Percentiles rank a stretch among this genome's conserved stretches.
These are phyloP conservation scores for Suillus spraguei DNA, from an alignment of 768 basidiomycete species.

Conservation along the genomic window DNA sequence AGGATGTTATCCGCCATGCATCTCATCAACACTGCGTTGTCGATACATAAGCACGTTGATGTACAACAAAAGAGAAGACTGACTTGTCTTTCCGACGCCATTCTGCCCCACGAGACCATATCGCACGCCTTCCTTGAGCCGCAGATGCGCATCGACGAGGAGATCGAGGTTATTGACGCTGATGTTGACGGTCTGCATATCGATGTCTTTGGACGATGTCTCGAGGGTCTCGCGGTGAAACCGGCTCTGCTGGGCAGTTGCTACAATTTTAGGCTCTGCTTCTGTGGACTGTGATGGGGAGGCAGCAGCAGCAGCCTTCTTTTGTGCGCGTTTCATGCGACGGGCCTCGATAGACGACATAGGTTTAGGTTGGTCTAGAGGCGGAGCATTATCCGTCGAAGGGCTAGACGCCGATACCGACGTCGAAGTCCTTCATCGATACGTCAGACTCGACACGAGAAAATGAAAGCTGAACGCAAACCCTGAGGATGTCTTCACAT, in stretches of 20 bases:
- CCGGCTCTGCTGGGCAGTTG: conserved; percentile 49
- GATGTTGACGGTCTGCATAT: conserved; percentile 55
- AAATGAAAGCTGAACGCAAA: background rate
- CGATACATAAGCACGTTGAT: background rate
- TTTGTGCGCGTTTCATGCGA: conserved; percentile 17
- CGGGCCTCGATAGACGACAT: conserved; percentile 12
- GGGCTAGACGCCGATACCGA: background rate
- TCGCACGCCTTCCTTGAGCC: conserved; percentile 49
- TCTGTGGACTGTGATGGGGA: background rate
- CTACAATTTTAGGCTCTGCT: conserved; percentile 30
- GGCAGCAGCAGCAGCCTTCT: conserved; percentile 9
- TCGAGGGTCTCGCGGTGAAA: conserved; percentile 52
- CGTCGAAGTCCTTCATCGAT: background rate
- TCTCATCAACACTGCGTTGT: conserved; percentile 12
- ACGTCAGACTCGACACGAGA: background rate
- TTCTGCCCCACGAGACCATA: conserved; percentile 53
- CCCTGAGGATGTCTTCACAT: background rate
- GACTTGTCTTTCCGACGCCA: conserved; percentile 56
- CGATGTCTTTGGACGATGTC: conserved; percentile 43
- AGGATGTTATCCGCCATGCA: conserved; percentile 20
- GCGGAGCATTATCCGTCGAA: background rate
- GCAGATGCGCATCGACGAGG: conserved; percentile 52
- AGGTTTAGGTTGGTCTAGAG: conserved; percentile 1
- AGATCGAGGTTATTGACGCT: conserved; percentile 54
- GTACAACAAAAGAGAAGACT: conserved; percentile 23